These are phyloP conservation scores for Cladosporium halotolerans DNA, from an alignment of 2,329 filamentous ascomycete species.

Conservation along the genomic window DNA sequence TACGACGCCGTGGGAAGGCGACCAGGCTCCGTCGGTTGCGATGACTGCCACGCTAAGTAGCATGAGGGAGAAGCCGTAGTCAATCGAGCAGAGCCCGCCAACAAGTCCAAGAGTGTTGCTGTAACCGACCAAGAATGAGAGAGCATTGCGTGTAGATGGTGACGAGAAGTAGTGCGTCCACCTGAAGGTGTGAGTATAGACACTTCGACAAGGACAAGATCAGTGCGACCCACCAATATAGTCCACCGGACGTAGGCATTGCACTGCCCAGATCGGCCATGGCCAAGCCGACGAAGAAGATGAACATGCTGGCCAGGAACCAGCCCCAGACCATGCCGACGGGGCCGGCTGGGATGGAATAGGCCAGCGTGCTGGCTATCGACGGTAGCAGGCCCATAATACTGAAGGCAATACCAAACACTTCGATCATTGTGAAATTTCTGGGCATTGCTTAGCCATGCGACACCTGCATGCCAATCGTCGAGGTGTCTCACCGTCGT, in stretches of 20 bases:
- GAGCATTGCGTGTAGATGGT: conserved; percentile 48
- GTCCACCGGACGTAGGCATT: conserved; percentile 54
- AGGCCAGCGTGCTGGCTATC: conserved; percentile 53
- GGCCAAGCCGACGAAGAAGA: conserved; percentile 48
- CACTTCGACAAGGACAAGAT: conserved; percentile 27
- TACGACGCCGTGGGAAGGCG: conserved; percentile 49
- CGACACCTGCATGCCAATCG: not conserved
- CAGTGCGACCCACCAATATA: conserved; percentile 51
- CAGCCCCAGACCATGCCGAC: conserved; percentile 57
- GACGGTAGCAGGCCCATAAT: conserved; percentile 57
- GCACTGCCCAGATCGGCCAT: conserved; percentile 42
- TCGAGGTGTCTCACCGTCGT: conserved; percentile 26
- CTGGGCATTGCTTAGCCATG: conserved; percentile 22
- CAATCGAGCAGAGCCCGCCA: conserved; percentile 57
- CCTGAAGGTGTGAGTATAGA: conserved; percentile 17
- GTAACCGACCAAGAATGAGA: conserved; percentile 57
- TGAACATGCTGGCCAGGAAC: conserved; percentile 55
- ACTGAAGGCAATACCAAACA: conserved; percentile 45
- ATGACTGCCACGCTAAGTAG: conserved; percentile 55
- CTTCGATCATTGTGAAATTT: conserved; percentile 57
- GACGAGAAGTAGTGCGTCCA: conserved; percentile 56
- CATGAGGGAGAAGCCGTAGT: conserved; percentile 54
- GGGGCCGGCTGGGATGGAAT: conserved; percentile 54
- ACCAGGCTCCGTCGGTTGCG: conserved; percentile 50
- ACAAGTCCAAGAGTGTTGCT: conserved; percentile 56